Conservation (phyloP, 306 rosid genomes). For the Hippophae gyantsensis region DNA sequence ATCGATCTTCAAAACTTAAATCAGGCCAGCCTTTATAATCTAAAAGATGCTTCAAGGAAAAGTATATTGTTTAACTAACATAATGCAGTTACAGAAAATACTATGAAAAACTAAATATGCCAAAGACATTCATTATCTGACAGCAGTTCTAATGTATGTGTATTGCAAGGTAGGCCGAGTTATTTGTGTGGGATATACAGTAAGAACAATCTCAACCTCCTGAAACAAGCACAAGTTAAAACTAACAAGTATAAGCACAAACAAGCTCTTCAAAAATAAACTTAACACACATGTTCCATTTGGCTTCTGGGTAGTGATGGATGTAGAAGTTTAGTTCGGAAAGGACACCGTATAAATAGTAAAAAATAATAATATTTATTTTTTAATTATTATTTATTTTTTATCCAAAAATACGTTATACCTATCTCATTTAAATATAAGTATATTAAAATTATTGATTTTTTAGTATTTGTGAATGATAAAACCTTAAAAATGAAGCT, state of each 20-base stretch:
- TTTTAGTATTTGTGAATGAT: too few relatives aligned
- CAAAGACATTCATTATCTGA: constrained; percentile 28
- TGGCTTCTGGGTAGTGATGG: neutral
- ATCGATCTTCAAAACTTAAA: constrained; percentile 55
- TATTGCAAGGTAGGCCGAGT: constrained; percentile 87
- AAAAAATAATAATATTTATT: too few relatives aligned
- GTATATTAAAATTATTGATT: too few relatives aligned
- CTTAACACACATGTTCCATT: neutral
- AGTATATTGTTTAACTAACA: constrained; percentile 19
- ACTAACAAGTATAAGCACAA: constrained; percentile 8
- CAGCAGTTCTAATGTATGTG: constrained; percentile 74
- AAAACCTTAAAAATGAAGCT: too few relatives aligned
- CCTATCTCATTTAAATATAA: too few relatives aligned
- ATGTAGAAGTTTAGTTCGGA: neutral
- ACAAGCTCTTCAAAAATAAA: constrained; percentile 1
- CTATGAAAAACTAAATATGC: constrained; percentile 1
- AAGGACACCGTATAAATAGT: too few relatives aligned
- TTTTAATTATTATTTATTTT: too few relatives aligned
- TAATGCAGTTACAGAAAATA: constrained; percentile 9
- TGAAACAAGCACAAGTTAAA: constrained; percentile 25
- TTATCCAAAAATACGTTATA: too few relatives aligned
- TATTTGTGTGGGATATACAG: constrained; percentile 96
- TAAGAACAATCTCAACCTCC: constrained; percentile 95
- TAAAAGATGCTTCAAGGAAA: constrained; percentile 57
- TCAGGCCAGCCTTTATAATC: constrained; percentile 79